Percentiles rank a stretch among this genome's conserved stretches.
These are phyloP conservation scores for Sugiyamaella marilandica DNA, from an alignment of 805 yeast genomes.

Conservation along the genomic window DNA sequence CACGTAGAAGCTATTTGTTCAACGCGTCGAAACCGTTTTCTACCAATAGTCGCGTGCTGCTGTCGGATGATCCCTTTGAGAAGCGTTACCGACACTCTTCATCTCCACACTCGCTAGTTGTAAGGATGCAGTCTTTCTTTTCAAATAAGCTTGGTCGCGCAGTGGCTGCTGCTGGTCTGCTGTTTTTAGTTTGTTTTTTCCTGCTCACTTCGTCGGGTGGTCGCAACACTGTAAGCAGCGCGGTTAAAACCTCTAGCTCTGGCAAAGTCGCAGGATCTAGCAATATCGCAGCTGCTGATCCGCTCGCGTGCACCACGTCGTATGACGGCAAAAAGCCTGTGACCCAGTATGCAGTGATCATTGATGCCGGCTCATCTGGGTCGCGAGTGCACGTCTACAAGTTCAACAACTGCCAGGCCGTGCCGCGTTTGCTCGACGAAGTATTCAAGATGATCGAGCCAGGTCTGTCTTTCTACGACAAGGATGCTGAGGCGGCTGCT, in stretches of 20 bases:
- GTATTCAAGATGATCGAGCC: conserved; percentile 86
- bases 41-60: not conserved
- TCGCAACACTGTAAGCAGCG: not conserved
- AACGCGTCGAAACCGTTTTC: not conserved
- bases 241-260: not conserved
- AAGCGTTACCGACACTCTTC: conserved; percentile 7
- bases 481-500: conserved; percentile 82
- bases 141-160: conserved; percentile 12
- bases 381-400: conserved; percentile 92
- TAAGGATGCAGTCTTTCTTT: conserved; percentile 6
- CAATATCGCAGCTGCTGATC: conserved; percentile 6
- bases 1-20: not conserved
- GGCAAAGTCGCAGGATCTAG: not conserved
- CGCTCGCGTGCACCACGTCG: conserved; percentile 30
- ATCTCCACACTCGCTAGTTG: conserved; percentile 3
- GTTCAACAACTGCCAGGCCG: conserved; percentile 79
- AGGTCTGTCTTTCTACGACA: conserved; percentile 81
- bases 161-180: conserved; percentile 11
- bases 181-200: conserved; percentile 10
- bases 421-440: conserved; percentile 77
- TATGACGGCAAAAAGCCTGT: conserved; percentile 37
- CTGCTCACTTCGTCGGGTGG: conserved; percentile 5
- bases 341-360: conserved; percentile 77
- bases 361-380: conserved; percentile 98
- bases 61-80: conserved; percentile 15